phyloP scores from a whole-genome alignment of 208 protist genomes.

The Crithidia fasciculata region DNA sequence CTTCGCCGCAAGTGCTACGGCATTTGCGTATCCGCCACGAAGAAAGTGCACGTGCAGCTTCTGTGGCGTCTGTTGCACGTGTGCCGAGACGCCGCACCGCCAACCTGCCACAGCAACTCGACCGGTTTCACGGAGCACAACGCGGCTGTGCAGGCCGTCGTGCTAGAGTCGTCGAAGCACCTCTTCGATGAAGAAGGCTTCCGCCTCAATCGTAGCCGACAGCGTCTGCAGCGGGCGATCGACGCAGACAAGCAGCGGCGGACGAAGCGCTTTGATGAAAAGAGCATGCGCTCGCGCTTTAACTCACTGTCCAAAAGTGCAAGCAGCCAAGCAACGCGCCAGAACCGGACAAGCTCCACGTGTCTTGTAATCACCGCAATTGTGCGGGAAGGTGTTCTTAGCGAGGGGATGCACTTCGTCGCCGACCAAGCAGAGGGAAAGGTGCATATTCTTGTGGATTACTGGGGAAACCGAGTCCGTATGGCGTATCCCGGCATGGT shows the following conservation, averaged over 20 bases:
- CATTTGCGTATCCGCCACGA: slow-evolving; percentile 77
- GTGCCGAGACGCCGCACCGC: slow-evolving; percentile 41
- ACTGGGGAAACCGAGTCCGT: slow-evolving; percentile 72
- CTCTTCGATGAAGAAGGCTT: slow-evolving; percentile 91
- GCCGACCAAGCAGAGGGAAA: slow-evolving; percentile 84
- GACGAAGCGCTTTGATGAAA: slow-evolving; percentile 37
- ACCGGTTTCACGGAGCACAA: slow-evolving; percentile 53
- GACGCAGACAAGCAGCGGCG: slow-evolving; percentile 38
- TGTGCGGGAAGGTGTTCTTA: slow-evolving; percentile 81
- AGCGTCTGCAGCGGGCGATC: slow-evolving; percentile 52
- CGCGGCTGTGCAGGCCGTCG: slow-evolving; percentile 77
- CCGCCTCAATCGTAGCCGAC: slow-evolving; percentile 53
- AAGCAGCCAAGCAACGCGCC: slow-evolving; percentile 31
- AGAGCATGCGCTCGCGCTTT: slow-evolving; percentile 43
- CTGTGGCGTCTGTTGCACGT: slow-evolving; percentile 72
- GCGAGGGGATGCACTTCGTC: slow-evolving; percentile 82
- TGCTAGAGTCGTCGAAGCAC: slow-evolving; percentile 90
- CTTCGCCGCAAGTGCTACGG: slow-evolving; percentile 75
- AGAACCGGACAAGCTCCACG: slow-evolving; percentile 81
- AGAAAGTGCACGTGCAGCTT: slow-evolving; percentile 53
- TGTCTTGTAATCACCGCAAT: slow-evolving; percentile 76
- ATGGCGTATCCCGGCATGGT: slow-evolving; percentile 79
- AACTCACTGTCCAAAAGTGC: slow-evolving; percentile 44
- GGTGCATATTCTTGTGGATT: slow-evolving; percentile 81
- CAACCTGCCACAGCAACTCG: slow-evolving; percentile 61